Evolutionary conservation across 2,329 filamentous ascomycete genomes (phyloP).

Genomic region (Beauveria sp.): DNA sequence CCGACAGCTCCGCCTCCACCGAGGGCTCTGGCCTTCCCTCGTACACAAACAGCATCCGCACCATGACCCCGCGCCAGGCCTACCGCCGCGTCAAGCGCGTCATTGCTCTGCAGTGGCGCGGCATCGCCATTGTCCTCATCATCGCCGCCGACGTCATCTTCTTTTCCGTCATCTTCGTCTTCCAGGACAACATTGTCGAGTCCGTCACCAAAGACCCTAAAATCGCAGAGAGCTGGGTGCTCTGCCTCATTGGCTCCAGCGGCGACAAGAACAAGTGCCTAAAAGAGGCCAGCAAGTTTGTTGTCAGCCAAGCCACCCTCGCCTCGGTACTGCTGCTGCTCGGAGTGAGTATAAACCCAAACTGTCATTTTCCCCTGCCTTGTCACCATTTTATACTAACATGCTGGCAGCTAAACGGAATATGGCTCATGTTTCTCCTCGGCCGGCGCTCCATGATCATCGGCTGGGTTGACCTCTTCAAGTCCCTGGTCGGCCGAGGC

Average conservation of each 20-base stretch:
- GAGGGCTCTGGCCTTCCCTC: constrained; percentile 62
- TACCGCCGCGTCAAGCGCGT: constrained; percentile 82
- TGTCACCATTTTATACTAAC: background rate
- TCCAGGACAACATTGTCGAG: constrained; percentile 67
- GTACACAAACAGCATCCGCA: constrained; percentile 67
- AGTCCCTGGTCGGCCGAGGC: constrained; percentile 34
- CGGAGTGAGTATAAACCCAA: constrained; percentile 47
- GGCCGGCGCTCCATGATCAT: constrained; percentile 77
- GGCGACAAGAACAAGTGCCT: constrained; percentile 61
- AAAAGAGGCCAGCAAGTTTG: constrained; percentile 48
- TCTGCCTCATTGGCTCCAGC: constrained; percentile 54
- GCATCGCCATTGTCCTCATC: constrained; percentile 80
- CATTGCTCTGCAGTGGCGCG: constrained; percentile 87
- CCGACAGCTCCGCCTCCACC: constrained; percentile 63
- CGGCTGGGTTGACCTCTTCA: constrained; percentile 68
- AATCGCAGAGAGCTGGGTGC: constrained; percentile 58
- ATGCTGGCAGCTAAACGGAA: constrained; percentile 59
- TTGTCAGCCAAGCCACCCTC: constrained; percentile 69
- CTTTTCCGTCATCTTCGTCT: constrained; percentile 86
- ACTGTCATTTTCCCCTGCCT: background rate
- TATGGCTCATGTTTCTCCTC: constrained; percentile 78
- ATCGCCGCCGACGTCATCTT: constrained; percentile 90
- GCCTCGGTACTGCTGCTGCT: constrained; percentile 77
- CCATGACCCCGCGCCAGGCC: constrained; percentile 75
- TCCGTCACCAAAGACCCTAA: constrained; percentile 45